Conservation (phyloP, 73 alveolate species). For the Stentor roeselii region DNA sequence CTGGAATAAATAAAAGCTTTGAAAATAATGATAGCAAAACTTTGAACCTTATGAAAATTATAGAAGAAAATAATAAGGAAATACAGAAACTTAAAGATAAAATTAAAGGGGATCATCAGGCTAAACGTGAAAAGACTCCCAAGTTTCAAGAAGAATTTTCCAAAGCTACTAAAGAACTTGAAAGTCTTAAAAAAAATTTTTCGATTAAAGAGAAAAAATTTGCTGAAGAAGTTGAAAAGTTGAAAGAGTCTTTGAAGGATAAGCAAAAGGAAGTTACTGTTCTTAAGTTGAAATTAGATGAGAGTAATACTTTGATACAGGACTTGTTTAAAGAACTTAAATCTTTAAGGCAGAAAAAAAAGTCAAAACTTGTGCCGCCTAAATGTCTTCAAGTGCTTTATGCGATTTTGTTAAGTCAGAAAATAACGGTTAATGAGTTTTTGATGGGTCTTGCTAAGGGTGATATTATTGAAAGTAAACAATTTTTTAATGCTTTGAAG, state of each 20-base stretch:
- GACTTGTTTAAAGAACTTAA: neutral
- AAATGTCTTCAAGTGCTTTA: neutral
- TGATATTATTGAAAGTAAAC: no score
- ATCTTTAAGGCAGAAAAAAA: neutral
- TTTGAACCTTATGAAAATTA: neutral
- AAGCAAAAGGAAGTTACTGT: neutral
- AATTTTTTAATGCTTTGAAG: no score
- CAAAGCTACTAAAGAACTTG: conserved; percentile 7
- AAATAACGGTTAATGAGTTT: no score
- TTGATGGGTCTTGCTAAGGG: no score
- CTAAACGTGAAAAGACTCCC: neutral
- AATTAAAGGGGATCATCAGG: neutral
- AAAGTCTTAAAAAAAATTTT: neutral
- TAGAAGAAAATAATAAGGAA: neutral
- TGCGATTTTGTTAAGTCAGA: no score
- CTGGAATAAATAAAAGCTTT: neutral
- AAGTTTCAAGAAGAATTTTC: conserved; percentile 6
- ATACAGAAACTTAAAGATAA: neutral
- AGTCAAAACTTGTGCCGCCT: neutral
- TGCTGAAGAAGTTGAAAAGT: neutral
- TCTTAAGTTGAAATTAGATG: neutral
- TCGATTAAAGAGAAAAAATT: neutral
- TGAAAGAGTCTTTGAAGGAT: neutral
- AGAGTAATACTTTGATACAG: no score
- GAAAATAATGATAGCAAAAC: neutral